Conservation (phyloP, 768 basidiomycete genomes). For the Grammothele lineata region DNA sequence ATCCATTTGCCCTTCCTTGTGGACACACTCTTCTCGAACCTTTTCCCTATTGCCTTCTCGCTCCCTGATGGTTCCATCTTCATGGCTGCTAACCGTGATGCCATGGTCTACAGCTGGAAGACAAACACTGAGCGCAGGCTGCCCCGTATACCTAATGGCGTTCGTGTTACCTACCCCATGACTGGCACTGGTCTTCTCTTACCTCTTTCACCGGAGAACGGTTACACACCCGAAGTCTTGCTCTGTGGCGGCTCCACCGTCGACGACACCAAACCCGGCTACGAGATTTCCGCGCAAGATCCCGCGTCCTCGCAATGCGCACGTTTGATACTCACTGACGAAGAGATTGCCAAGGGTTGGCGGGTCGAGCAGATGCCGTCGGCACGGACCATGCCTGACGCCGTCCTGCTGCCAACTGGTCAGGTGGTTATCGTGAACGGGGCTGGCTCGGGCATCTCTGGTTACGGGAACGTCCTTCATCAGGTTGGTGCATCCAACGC, state of each 20-base stretch:
- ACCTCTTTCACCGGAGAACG: slow-evolving; percentile 57
- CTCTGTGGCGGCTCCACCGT: slow-evolving; percentile 74
- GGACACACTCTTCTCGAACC: slow-evolving; percentile 75
- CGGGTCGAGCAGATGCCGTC: slow-evolving; percentile 70
- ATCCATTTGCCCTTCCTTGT: slow-evolving; percentile 59
- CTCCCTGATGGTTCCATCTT: slow-evolving; percentile 70
- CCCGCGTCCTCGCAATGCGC: slow-evolving; percentile 71
- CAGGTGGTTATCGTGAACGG: slow-evolving; percentile 75
- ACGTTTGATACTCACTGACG: slow-evolving; percentile 59
- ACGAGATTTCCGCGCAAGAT: slow-evolving; percentile 67
- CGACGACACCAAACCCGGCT: slow-evolving; percentile 54
- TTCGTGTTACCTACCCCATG: slow-evolving; percentile 84
- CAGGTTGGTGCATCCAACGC: slow-evolving; percentile 78
- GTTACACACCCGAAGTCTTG: slow-evolving; percentile 65
- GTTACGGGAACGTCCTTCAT: slow-evolving; percentile 68
- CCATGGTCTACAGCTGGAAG: slow-evolving; percentile 78
- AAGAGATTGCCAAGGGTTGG: slow-evolving; percentile 69
- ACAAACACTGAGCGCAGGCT: slow-evolving; percentile 55
- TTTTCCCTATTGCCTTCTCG: slow-evolving; percentile 73
- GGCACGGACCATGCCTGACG: slow-evolving; percentile 73
- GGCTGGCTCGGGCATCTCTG: slow-evolving; percentile 66
- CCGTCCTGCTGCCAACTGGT: slow-evolving; percentile 77
- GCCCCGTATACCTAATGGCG: slow-evolving; percentile 68
- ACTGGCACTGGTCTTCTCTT: slow-evolving; percentile 70
- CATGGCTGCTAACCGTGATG: slow-evolving; percentile 73